Evolutionary conservation across 352 stramenopile genomes (phyloP), one percentile per base, ranked within the genome.

Genomic region (Peronospora belbahrii): DNA sequence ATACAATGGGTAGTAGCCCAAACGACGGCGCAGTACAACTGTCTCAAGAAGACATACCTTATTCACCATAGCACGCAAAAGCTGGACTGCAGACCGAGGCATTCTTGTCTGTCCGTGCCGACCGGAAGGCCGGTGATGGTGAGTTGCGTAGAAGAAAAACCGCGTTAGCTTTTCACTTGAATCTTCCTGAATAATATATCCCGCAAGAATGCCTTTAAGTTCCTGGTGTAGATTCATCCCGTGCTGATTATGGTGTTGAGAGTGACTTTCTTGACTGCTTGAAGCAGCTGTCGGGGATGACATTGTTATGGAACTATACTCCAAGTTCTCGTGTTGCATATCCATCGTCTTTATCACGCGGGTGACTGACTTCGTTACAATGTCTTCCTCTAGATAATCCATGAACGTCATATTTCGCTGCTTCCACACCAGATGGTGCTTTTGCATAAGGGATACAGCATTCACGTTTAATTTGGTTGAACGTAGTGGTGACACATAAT

Each of bases 181-280:
- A 39, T 84, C 69, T 49, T 84, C 74, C 17, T 80, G 67, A 3
- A 84, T 45, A 17, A 81, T 69, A 41, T 86, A 86, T 13, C 74
- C 74, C 0, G 64, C 62, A 2, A 82, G 19, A 30, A 84, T 46
- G 0, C 71, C 69, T 17, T 69, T 65, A 4, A 83, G 33, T 6
- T 62, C 54, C 2, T 59, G 37, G 11, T 31, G 52, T 23, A 50
- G 6, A 33, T 54, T 39, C 28, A 46, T 45, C 23, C 23, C 42
- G 17, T 59, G 42, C 23, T 51, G 45, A 22, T 58, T 45, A 19
- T 56, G 53, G 3, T 56, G 39, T 14, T 51, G 42, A 17, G 40
- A 51, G 8, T 43, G 44, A 8, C 28, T 19, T 36, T 66, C 55
- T 3, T 61, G 36, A 25, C 45, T 56, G 22, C 45, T 64, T 1